Evolutionary conservation across 1,284 basidiomycete genomes (phyloP), one percentile per base, ranked within the genome.

Genomic region (Farysia itapuensis): DNA sequence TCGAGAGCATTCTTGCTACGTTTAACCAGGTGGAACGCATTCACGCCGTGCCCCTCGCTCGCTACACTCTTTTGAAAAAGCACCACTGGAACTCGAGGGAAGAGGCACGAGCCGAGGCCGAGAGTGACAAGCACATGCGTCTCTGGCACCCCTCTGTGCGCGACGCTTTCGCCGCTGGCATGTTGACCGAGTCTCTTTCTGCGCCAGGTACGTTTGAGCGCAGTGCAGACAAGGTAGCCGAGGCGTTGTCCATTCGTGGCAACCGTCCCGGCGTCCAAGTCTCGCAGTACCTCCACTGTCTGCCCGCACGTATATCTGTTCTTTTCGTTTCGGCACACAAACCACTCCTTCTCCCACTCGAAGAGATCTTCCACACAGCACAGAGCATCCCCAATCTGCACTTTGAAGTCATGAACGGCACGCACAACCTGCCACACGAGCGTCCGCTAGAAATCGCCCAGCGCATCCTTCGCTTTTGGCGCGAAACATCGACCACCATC

Each of bases 391-490:
- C 51, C 24, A 54, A 53, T 18, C 47, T 54, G 19, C 50, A 54
- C 36, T 60, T 60, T 24, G 57, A 60, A 37, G 47, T 51, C 32
- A 49, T 60, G 46, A 51, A 42, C n/a, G 51, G 57, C 39, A 54
- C 46, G 15, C 57, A 60, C 39, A 60, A 50, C 30, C 47, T 60
- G 18, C 57, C 57, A 12, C 50, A 54, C 28, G 57, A 60, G 47
- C 37, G 42, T 15, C 57, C 51, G 23, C 43, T 46, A 34, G 43
- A 49, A 46, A 54, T 60, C 43, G 57, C 57, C 31, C 39, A 46
- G 34, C 50, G 45, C 23, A 53, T 59, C 42, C 19, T 49, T 21
- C 49, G 49, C 41, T 59, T 59, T 39, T 53, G 49, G 49, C 56
- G 45, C 22, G 56, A 59, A 44, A 59, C 56, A 23, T n/a, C 9